Percentiles rank a stretch among this genome's conserved stretches.
Evolutionary conservation across 371 early-diverging fungal genomes (phyloP).

Genomic region (Syncephalastrum contaminatum): DNA sequence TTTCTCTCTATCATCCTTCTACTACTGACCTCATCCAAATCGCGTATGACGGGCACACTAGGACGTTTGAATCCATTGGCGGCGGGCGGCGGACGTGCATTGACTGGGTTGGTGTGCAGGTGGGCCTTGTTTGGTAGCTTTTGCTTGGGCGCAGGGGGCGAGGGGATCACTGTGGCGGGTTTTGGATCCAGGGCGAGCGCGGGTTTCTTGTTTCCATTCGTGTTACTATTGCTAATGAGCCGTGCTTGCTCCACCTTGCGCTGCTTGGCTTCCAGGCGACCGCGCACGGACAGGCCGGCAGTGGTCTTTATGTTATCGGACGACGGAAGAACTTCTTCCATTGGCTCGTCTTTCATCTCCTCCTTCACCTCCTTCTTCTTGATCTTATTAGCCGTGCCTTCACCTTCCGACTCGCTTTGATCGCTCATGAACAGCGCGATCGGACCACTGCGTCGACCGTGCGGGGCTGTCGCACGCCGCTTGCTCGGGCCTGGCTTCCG

Average conservation of each 20-base stretch:
- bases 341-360: background rate
- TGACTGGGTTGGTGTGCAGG: conserved; percentile 7
- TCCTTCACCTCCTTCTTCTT: background rate
- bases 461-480: conserved; percentile 9
- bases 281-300: conserved; percentile 3
- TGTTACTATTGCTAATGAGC: background rate
- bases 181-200: conserved; percentile 5
- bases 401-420: conserved; percentile 19
- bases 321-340: background rate
- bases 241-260: conserved; percentile 7
- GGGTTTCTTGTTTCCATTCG: conserved; percentile 1
- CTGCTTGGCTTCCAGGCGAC: conserved; percentile 17
- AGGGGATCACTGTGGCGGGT: background rate
- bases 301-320: background rate
- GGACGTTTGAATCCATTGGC: background rate
- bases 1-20: conserved; percentile 1
- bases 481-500: conserved; percentile 2
- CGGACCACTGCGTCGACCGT: conserved; percentile 9
- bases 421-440: conserved; percentile 17
- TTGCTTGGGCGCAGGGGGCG: conserved; percentile 14
- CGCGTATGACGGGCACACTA: conserved; percentile 1
- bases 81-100: background rate
- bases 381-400: conserved; percentile 6
- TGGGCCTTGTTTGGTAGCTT: conserved; percentile 24
- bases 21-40: conserved; percentile 11